Conservation (phyloP, 2,329 filamentous ascomycete genomes). For the Ophiostoma sp. region DNA sequence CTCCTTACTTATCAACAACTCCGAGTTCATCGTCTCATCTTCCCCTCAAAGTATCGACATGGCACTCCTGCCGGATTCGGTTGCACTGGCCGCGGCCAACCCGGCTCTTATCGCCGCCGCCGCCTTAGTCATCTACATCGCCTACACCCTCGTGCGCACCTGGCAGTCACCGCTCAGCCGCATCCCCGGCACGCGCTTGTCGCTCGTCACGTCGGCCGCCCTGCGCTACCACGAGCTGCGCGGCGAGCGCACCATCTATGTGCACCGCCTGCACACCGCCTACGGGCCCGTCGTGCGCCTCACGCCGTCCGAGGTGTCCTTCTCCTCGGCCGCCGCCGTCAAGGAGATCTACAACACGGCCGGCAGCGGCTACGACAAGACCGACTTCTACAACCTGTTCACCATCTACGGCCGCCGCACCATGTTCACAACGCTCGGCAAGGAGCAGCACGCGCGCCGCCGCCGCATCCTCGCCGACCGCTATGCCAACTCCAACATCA, state of each 20-base stretch:
- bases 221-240: conserved; percentile 55
- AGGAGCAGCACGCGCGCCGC: conserved; percentile 56
- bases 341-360: conserved; percentile 60
- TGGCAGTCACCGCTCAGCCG: conserved; percentile 34
- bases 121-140: conserved; percentile 17
- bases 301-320: conserved; percentile 54
- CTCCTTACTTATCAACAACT: neutral
- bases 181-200: conserved; percentile 46
- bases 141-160: conserved; percentile 20
- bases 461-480: conserved; percentile 60
- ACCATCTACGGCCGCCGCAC: conserved; percentile 53
- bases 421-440: conserved; percentile 56
- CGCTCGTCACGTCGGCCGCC: conserved; percentile 46
- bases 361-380: conserved; percentile 61
- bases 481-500: conserved; percentile 64
- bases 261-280: conserved; percentile 49
- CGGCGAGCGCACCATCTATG: conserved; percentile 48
- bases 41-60: neutral
- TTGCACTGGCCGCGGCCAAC: neutral
- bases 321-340: conserved; percentile 50
- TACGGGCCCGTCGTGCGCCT: conserved; percentile 56
- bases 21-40: neutral
- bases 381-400: conserved; percentile 59
- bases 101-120: neutral
- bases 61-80: neutral